Evolutionary conservation across 495 filamentous ascomycete genomes (phyloP).

Genomic region (Aspergillus leporis): DNA sequence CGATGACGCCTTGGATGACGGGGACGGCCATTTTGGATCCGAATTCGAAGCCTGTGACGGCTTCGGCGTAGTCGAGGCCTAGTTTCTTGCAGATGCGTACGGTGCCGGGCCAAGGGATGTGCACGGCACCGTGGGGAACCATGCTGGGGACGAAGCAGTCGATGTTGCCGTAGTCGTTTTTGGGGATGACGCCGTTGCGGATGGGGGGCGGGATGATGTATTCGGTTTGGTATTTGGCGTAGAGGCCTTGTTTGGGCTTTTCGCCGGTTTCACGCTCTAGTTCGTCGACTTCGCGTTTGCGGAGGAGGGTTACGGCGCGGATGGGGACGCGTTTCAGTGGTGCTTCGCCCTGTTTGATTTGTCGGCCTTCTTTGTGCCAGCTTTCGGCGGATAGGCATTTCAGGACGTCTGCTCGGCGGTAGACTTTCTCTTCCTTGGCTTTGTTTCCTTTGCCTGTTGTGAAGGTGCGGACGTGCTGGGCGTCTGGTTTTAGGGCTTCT

Average conservation of each 20-base stretch:
- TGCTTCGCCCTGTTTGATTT: conserved; percentile 63
- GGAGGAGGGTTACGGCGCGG: conserved; percentile 83
- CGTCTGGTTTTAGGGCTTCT: conserved; percentile 75
- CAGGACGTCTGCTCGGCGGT: conserved; percentile 74
- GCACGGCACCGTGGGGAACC: conserved; percentile 81
- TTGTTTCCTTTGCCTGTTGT: conserved; percentile 66
- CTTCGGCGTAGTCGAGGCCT: conserved; percentile 87
- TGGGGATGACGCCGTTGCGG: conserved; percentile 85
- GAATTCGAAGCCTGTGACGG: conserved; percentile 96
- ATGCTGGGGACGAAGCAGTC: conserved; percentile 93
- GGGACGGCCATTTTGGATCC: conserved; percentile 89
- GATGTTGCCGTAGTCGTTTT: conserved; percentile 95
- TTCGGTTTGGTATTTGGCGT: conserved; percentile 81
- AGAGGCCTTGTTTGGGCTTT: conserved; percentile 84
- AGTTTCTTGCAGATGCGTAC: conserved; percentile 79
- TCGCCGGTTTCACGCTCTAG: conserved; percentile 73
- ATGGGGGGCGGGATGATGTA: conserved; percentile 86
- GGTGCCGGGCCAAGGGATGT: conserved; percentile 76
- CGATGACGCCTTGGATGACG: conserved; percentile 84
- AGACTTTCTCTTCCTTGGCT: conserved; percentile 76
- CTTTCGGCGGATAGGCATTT: conserved; percentile 88
- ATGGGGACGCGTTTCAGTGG: conserved; percentile 87
- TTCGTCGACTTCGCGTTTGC: conserved; percentile 89
- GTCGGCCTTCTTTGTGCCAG: conserved; percentile 96
- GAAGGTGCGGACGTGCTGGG: conserved; percentile 74